Conservation (phyloP, 331 rosid genomes). For the Acacia concinna region DNA sequence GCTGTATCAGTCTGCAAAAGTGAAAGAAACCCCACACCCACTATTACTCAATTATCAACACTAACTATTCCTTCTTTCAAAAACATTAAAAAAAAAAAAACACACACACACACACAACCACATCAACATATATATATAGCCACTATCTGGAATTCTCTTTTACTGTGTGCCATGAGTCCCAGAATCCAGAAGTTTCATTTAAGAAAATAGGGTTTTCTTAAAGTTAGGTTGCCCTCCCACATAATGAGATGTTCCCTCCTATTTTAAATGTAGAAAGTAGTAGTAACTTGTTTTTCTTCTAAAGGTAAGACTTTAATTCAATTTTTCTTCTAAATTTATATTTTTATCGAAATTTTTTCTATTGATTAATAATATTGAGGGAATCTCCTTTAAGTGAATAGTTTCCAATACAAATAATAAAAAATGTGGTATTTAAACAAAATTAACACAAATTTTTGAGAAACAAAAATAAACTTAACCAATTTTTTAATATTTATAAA, state of each 20-base stretch:
- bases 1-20: conserved; percentile 99
- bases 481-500: no score
- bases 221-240: neutral
- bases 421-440: no score
- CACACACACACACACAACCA: neutral
- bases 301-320: neutral
- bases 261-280: no score
- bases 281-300: no score
- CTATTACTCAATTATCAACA: neutral
- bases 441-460: no score
- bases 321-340: no score
- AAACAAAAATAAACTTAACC: no score
- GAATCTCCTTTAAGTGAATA: neutral
- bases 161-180: neutral
- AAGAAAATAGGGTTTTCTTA: neutral
- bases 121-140: neutral
- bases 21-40: conserved; percentile 33
- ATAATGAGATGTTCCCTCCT: no score
- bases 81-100: neutral
- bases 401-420: neutral
- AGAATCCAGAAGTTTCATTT: neutral
- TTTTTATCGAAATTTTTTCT: no score
- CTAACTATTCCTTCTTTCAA: neutral
- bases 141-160: neutral
- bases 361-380: no score